phyloP scores from a whole-genome alignment of 2,329 filamentous ascomycete genomes.

The Penicillium sumatraense region DNA sequence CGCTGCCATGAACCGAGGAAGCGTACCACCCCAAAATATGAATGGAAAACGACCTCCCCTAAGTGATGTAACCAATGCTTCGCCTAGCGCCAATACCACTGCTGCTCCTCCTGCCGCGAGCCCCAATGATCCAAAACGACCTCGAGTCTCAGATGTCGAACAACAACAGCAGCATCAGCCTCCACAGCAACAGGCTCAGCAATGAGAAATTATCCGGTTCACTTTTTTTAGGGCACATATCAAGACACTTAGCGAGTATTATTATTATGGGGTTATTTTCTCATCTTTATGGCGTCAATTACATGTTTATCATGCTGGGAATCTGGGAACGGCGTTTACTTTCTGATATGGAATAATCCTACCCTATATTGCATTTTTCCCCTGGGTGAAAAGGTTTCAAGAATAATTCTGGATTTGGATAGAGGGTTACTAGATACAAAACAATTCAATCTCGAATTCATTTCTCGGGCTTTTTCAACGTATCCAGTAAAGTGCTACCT shows the following conservation, averaged over 20 bases:
- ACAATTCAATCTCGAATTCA: not conserved
- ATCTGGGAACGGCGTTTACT: not conserved
- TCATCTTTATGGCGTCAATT: not conserved
- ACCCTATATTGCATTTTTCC: not conserved
- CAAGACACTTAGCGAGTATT: not conserved
- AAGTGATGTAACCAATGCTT: conserved; percentile 50
- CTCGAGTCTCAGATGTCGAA: conserved; percentile 28
- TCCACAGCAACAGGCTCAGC: not conserved
- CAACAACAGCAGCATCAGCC: conserved; percentile 7
- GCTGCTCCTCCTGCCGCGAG: conserved; percentile 29
- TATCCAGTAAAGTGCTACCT: no score
- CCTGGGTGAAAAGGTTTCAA: no score
- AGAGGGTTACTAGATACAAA: conserved; percentile 5
- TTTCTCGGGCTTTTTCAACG: not conserved
- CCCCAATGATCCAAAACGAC: conserved; percentile 39
- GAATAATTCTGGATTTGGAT: not conserved
- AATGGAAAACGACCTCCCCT: conserved; percentile 51
- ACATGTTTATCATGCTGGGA: not conserved
- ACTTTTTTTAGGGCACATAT: not conserved
- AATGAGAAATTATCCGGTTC: not conserved
- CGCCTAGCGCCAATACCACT: conserved; percentile 21
- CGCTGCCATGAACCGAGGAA: conserved; percentile 22
- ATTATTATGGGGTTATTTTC: not conserved
- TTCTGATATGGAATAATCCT: not conserved
- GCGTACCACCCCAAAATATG: conserved; percentile 34